Evolutionary conservation across 2,329 filamentous ascomycete genomes (phyloP).

Genomic region (Tympanopsis confertula): DNA sequence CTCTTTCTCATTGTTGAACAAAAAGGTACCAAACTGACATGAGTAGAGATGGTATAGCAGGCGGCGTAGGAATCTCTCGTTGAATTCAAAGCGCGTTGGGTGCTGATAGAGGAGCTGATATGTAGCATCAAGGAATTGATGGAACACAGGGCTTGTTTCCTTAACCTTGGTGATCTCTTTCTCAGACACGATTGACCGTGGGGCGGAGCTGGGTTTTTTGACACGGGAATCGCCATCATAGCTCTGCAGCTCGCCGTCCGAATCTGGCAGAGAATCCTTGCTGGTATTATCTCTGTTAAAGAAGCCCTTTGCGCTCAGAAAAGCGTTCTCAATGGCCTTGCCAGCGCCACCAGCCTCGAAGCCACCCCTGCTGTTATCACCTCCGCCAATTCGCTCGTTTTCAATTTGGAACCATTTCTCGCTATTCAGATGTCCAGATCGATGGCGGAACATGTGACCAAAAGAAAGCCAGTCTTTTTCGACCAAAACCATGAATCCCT

Average conservation of each 20-base stretch:
- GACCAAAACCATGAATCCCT: slow-evolving; percentile 86
- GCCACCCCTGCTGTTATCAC: slow-evolving; percentile 47
- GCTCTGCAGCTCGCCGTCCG: slow-evolving; percentile 19
- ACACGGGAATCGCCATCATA: slow-evolving; percentile 8
- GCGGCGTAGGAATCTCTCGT: slow-evolving; percentile 80
- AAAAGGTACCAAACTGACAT: slow-evolving; percentile 91
- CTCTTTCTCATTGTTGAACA: slow-evolving; percentile 90
- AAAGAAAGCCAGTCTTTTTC: slow-evolving; percentile 98
- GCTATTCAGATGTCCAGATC: slow-evolving; percentile 76
- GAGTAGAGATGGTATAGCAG: slow-evolving; percentile 89
- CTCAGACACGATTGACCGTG: slow-evolving; percentile 27
- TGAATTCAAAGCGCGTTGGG: slow-evolving; percentile 86
- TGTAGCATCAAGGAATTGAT: slow-evolving; percentile 90
- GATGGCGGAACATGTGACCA: slow-evolving; percentile 91
- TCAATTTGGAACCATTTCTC: slow-evolving; percentile 92
- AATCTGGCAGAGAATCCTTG: slow-evolving; percentile 35
- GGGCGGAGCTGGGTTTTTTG: slow-evolving; percentile 19
- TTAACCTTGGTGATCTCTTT: slow-evolving; percentile 69
- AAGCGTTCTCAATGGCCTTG: slow-evolving; percentile 75
- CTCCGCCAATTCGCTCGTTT: slow-evolving; percentile 59
- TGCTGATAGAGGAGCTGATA: slow-evolving; percentile 82
- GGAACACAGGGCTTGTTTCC: slow-evolving; percentile 91
- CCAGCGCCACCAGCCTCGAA: slow-evolving; percentile 47
- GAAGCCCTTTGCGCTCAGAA: slow-evolving; percentile 76
- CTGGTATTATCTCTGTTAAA: slow-evolving; percentile 63